These are phyloP conservation scores for Arachnopeziza araneosa DNA, from an alignment of 2,329 filamentous ascomycete species.

Conservation along the genomic window DNA sequence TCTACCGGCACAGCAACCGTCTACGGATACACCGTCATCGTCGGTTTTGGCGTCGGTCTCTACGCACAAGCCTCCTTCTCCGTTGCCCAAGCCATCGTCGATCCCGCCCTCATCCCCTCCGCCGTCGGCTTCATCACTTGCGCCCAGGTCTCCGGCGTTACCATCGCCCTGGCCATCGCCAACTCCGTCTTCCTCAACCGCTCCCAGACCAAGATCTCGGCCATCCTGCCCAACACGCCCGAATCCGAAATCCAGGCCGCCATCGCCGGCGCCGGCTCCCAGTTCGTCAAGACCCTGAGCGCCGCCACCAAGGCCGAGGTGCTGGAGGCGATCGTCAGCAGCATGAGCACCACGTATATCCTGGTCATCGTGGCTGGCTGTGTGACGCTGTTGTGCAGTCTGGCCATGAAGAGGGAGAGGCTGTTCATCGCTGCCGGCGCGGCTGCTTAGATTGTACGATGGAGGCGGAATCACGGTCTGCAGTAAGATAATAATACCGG, in stretches of 20 bases:
- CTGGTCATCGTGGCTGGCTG: constrained; percentile 31
- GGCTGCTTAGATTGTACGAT: background rate
- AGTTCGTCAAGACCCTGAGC: constrained; percentile 19
- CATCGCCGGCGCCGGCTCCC: constrained; percentile 25
- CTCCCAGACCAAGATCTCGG: constrained; percentile 26
- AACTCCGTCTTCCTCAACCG: constrained; percentile 36
- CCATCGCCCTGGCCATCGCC: constrained; percentile 35
- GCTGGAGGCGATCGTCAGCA: constrained; percentile 30
- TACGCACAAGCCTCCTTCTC: constrained; percentile 34
- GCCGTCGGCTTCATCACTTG: constrained; percentile 37
- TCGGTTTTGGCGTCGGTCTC: constrained; percentile 37
- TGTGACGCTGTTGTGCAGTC: constrained; percentile 27
- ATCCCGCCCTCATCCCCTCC: constrained; percentile 26
- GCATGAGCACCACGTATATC: constrained; percentile 32
- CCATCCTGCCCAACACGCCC: constrained; percentile 25
- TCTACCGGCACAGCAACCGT: constrained; percentile 23
- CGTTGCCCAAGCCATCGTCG: constrained; percentile 34
- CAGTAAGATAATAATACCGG: background rate
- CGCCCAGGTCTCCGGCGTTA: constrained; percentile 33
- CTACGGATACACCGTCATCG: constrained; percentile 34
- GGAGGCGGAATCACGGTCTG: background rate
- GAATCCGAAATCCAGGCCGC: constrained; percentile 25
- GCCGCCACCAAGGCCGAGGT: constrained; percentile 15
- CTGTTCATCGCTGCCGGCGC: constrained; percentile 25
- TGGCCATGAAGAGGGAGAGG: constrained; percentile 34